phyloP scores from a whole-genome alignment of 495 filamentous ascomycete species.

The Pyrenopolyporus hunteri region DNA sequence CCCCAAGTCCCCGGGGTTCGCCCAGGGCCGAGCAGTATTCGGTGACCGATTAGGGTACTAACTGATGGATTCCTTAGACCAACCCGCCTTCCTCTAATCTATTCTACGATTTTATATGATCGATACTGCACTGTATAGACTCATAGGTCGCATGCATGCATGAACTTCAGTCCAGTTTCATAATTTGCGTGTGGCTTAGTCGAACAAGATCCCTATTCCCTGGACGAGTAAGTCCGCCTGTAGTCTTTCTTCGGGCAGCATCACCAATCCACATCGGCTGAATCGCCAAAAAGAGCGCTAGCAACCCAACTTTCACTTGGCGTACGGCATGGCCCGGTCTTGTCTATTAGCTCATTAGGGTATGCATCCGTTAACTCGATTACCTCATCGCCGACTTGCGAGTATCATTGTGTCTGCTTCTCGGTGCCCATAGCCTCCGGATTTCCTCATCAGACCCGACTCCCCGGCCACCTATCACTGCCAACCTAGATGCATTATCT shows the following conservation, averaged over 20 bases:
- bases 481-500: constrained; percentile 11
- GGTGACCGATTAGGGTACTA: constrained; percentile 30
- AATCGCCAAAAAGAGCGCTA: constrained; percentile 34
- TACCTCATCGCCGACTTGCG: constrained; percentile 21
- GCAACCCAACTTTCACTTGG: constrained; percentile 19
- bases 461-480: constrained; percentile 4
- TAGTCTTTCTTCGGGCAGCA: constrained; percentile 15
- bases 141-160: constrained; percentile 18
- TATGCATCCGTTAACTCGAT: constrained; percentile 3
- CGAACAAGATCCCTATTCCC: constrained; percentile 12
- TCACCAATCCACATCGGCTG: constrained; percentile 21
- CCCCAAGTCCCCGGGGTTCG: constrained; percentile 10
- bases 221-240: constrained; percentile 1
- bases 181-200: constrained; percentile 12
- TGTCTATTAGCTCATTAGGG: constrained; percentile 12
- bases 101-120: constrained; percentile 11
- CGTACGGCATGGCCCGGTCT: constrained; percentile 9
- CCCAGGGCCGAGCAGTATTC: constrained; percentile 2
- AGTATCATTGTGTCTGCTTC: constrained; percentile 15
- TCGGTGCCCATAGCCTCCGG: constrained; percentile 23
- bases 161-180: constrained; percentile 16
- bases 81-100: constrained; percentile 12
- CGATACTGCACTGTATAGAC: not conserved
- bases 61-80: constrained; percentile 22
- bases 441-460: constrained; percentile 30